Percentiles rank a stretch among this genome's conserved stretches.
phyloP scores from a whole-genome alignment of 1,139 yeast species.

The Debaryomycetaceae sp. region DNA sequence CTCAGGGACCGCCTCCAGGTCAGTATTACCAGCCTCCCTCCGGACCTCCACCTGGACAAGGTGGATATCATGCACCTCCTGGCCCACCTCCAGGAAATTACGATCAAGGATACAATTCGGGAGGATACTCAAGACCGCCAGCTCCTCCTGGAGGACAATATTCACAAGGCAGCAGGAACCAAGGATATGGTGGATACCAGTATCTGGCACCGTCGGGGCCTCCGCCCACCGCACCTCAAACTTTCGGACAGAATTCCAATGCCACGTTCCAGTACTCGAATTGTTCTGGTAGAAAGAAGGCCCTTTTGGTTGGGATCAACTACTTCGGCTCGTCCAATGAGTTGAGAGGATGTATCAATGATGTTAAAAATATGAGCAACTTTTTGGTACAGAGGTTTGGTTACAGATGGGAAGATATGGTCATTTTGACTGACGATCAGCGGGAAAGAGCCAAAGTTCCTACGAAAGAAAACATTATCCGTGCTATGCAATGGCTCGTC shows the following conservation, averaged over 20 bases:
- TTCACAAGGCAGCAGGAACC: slow-evolving; percentile 3
- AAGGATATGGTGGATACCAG: not conserved
- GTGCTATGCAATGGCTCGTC: slow-evolving; percentile 92
- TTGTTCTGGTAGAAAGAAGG: slow-evolving; percentile 76
- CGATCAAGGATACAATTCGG: not conserved
- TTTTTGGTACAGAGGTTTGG: slow-evolving; percentile 61
- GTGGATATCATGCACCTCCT: slow-evolving; percentile 2
- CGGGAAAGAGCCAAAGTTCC: slow-evolving; percentile 65
- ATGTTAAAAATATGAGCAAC: slow-evolving; percentile 59
- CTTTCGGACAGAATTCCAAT: slow-evolving; percentile 27
- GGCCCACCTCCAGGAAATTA: slow-evolving; percentile 3
- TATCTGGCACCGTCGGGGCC: slow-evolving; percentile 13
- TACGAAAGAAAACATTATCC: slow-evolving; percentile 68
- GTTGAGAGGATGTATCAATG: slow-evolving; percentile 85
- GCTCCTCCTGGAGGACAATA: slow-evolving; percentile 8
- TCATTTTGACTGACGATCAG: slow-evolving; percentile 76
- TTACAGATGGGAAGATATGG: slow-evolving; percentile 75
- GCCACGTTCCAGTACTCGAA: slow-evolving; percentile 64
- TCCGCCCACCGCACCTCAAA: slow-evolving; percentile 33
- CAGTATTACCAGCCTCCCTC: slow-evolving; percentile 9
- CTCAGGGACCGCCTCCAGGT: slow-evolving; percentile 12
- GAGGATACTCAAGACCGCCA: slow-evolving; percentile 6
- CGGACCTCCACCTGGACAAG: slow-evolving; percentile 12
- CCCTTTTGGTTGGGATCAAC: slow-evolving; percentile 82
- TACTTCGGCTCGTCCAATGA: slow-evolving; percentile 72